phyloP scores from a whole-genome alignment of 1,139 yeast genomes.

The Yamadazyma blattariae region DNA sequence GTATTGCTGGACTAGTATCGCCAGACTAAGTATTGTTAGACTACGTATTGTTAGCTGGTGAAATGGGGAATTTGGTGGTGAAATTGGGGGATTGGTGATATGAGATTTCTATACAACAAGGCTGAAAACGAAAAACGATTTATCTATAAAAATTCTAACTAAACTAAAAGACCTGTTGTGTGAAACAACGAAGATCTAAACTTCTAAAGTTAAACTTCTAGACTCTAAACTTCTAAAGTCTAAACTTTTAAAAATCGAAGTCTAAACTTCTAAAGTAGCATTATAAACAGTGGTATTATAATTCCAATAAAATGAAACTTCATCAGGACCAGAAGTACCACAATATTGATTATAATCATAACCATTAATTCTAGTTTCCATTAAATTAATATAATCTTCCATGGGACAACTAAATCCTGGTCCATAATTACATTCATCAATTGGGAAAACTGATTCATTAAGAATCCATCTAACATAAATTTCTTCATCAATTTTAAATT shows the following conservation, averaged over 20 bases:
- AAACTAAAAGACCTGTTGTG: too few relatives aligned
- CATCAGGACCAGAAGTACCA: slow-evolving; percentile 27
- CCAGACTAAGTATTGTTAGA: too few relatives aligned
- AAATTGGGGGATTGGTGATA: too few relatives aligned
- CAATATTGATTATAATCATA: slow-evolving; percentile 31
- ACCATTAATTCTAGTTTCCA: slow-evolving; percentile 20
- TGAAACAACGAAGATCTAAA: too few relatives aligned
- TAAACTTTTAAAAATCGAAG: too few relatives aligned
- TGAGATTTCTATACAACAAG: too few relatives aligned
- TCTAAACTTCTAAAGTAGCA: slow-evolving; percentile 13
- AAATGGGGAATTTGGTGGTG: too few relatives aligned
- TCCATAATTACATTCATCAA: slow-evolving; percentile 45
- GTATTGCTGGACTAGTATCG: background rate
- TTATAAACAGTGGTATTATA: slow-evolving; percentile 24
- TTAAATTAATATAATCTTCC: slow-evolving; percentile 30
- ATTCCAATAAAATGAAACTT: slow-evolving; percentile 39
- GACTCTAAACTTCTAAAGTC: too few relatives aligned
- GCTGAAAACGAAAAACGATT: too few relatives aligned
- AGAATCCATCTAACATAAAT: slow-evolving; percentile 47
- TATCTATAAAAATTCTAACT: too few relatives aligned
- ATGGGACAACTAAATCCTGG: slow-evolving; percentile 59
- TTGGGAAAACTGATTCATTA: slow-evolving; percentile 58
- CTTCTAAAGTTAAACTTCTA: too few relatives aligned
- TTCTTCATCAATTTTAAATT: slow-evolving; percentile 38
- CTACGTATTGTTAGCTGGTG: too few relatives aligned